Conservation (phyloP, 129 eudicot species). For the Heracleum sosnowskyi region DNA sequence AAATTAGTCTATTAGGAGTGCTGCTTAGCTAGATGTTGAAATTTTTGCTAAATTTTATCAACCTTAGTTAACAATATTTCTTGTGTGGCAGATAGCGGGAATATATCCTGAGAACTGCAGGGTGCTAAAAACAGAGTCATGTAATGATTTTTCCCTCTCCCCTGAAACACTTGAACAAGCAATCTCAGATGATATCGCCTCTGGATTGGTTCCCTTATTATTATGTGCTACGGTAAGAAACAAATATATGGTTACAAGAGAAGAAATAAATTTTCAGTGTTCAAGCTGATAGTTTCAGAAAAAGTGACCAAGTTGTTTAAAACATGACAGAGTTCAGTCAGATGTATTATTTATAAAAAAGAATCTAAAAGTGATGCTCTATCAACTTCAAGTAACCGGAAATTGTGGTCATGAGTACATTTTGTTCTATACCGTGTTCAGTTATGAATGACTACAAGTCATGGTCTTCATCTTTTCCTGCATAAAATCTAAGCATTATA, state of each 20-base stretch:
- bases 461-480: background rate
- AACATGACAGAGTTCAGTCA: background rate
- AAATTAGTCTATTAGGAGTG: background rate
- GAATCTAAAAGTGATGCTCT: background rate
- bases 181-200: constrained; percentile 47
- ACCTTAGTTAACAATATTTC: background rate
- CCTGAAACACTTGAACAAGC: constrained; percentile 59
- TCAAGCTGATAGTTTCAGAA: background rate
- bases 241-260: background rate
- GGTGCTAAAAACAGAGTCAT: constrained; percentile 58
- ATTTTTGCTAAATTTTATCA: background rate
- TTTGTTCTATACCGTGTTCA: background rate
- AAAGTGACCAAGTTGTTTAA: background rate
- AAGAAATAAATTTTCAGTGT: background rate
- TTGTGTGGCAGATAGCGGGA: constrained; percentile 71
- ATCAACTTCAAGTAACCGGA: background rate
- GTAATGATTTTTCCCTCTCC: constrained; percentile 70
- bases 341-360: background rate
- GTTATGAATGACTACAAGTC: background rate
- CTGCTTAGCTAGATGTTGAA: background rate
- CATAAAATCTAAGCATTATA: background rate
- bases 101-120: constrained; percentile 67
- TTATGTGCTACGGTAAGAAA: constrained; percentile 90
- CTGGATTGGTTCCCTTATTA: constrained; percentile 79
- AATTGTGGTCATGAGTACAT: background rate